Conservation (phyloP, 495 filamentous ascomycete species). For the Xylaria scruposa region DNA sequence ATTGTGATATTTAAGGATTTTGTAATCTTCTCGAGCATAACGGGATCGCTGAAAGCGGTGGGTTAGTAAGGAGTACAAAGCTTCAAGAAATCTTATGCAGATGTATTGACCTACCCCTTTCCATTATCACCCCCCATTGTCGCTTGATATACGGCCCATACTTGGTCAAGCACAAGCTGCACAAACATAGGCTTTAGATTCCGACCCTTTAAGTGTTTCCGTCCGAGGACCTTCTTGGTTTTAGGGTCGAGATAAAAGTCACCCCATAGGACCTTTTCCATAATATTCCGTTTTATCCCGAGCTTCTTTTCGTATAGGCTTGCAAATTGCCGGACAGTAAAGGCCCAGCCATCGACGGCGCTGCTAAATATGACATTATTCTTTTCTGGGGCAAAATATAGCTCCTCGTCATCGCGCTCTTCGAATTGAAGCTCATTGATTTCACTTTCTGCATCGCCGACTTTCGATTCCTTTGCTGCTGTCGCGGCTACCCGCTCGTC, state of each 20-base stretch:
- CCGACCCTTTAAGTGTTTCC: slow-evolving; percentile 92
- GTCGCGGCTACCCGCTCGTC: slow-evolving; percentile 78
- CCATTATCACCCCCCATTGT: slow-evolving; percentile 81
- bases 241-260: slow-evolving; percentile 97
- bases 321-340: slow-evolving; percentile 94
- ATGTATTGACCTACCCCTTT: slow-evolving; percentile 68
- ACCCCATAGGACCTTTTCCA: slow-evolving; percentile 97
- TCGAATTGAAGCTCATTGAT: slow-evolving; percentile 73
- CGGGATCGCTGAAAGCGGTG: slow-evolving; percentile 68
- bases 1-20: slow-evolving; percentile 87
- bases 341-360: slow-evolving; percentile 97
- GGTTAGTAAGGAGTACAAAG: slow-evolving; percentile 23
- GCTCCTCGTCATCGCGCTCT: slow-evolving; percentile 93
- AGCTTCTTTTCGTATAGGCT: slow-evolving; percentile 95
- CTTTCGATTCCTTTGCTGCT: slow-evolving; percentile 54
- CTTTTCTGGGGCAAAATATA: slow-evolving; percentile 98
- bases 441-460: slow-evolving; percentile 57
- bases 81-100: slow-evolving; percentile 22
- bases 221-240: slow-evolving; percentile 87
- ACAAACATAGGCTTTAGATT: slow-evolving; percentile 97
- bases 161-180: slow-evolving; percentile 91
- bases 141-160: slow-evolving; percentile 96
- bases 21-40: slow-evolving; percentile 89
- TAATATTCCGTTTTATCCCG: slow-evolving; percentile 85
- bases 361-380: slow-evolving; percentile 99